These are phyloP conservation scores for Agarophyton chilense DNA, from an alignment of 23 red algal genomes.

Conservation along the genomic window DNA sequence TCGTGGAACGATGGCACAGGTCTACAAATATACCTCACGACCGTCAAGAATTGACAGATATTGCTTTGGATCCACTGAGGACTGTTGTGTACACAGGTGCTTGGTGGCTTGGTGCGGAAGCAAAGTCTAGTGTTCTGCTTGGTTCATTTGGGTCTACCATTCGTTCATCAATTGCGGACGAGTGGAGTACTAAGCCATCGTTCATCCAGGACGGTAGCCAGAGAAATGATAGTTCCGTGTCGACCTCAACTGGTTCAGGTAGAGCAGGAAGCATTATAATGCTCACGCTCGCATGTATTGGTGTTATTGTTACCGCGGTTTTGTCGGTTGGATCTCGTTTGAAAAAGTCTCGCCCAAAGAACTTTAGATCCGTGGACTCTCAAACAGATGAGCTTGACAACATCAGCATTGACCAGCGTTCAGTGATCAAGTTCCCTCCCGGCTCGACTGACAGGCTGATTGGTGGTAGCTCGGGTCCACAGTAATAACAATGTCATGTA, in stretches of 20 bases:
- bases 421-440: neutral
- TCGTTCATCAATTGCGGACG: slow-evolving; percentile 22
- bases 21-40: slow-evolving; percentile 19
- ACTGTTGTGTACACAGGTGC: slow-evolving; percentile 57
- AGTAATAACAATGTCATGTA: neutral
- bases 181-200: slow-evolving; percentile 14
- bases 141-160: slow-evolving; percentile 46
- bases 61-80: slow-evolving; percentile 34
- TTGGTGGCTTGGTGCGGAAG: slow-evolving; percentile 35
- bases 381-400: slow-evolving; percentile 7
- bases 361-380: neutral
- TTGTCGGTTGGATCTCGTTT: neutral
- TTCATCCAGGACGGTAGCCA: neutral
- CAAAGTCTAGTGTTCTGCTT: slow-evolving; percentile 42
- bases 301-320: neutral
- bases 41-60: slow-evolving; percentile 47
- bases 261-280: neutral
- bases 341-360: neutral
- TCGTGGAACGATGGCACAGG: slow-evolving; percentile 51
- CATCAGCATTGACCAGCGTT: neutral
- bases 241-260: neutral
- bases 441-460: neutral
- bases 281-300: slow-evolving; percentile 5
- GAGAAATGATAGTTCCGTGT: neutral
- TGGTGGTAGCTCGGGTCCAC: slow-evolving; percentile 25